These are phyloP conservation scores for Nicotiana sylvestris DNA, from an alignment of 257 asterid species.

Conservation along the genomic window DNA sequence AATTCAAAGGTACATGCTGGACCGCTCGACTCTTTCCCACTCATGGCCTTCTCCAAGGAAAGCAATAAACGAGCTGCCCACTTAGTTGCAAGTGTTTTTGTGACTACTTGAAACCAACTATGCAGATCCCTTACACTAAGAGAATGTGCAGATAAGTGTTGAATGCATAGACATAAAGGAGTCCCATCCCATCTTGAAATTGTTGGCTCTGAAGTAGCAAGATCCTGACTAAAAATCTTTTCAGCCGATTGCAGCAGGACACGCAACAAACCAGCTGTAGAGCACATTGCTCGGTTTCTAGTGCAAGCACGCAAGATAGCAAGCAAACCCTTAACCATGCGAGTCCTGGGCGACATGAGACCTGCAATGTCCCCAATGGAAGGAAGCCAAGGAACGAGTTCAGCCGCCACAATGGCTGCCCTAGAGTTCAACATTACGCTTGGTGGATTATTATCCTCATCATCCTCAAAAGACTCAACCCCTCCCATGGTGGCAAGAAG, in stretches of 20 bases:
- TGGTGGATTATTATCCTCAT: conserved; percentile 88
- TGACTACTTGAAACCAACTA: conserved; percentile 71
- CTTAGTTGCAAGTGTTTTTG: conserved; percentile 53
- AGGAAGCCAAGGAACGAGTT: conserved; percentile 91
- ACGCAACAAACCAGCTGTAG: conserved; percentile 74
- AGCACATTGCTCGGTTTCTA: conserved; percentile 94
- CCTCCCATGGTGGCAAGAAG: conserved; percentile 99
- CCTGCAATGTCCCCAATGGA: conserved; percentile 74
- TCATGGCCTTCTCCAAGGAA: conserved; percentile 92
- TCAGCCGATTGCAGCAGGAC: conserved; percentile 81
- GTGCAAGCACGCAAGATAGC: conserved; percentile 97
- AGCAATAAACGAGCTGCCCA: conserved; percentile 81
- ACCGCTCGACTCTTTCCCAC: conserved; percentile 88
- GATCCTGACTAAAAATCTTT: conserved; percentile 58
- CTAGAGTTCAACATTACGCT: conserved; percentile 98
- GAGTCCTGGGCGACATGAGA: conserved; percentile 89
- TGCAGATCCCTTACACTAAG: conserved; percentile 74
- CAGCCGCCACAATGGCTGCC: conserved; percentile 98
- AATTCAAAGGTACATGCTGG: conserved; percentile 93
- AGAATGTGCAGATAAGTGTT: conserved; percentile 90
- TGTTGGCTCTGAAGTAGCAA: conserved; percentile 38
- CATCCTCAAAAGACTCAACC: conserved; percentile 95
- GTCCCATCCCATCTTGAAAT: conserved; percentile 70
- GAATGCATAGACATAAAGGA: conserved; percentile 85
- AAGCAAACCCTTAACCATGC: conserved; percentile 95